Conservation (phyloP, 2,329 filamentous ascomycete genomes). For the Stromatinia cepivora region DNA sequence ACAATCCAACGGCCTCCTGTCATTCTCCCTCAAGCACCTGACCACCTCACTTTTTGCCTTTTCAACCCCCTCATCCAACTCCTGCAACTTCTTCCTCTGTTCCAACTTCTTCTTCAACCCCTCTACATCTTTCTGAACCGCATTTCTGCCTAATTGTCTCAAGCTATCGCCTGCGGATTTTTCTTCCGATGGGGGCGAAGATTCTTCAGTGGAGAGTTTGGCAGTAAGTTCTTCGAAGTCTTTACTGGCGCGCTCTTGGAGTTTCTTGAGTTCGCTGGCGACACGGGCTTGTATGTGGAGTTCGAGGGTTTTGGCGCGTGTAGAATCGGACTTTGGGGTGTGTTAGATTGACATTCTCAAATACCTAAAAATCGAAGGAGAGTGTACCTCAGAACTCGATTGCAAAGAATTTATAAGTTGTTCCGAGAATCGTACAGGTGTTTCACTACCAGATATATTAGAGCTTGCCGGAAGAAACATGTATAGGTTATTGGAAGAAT, state of each 20-base stretch:
- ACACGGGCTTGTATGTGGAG: constrained; percentile 87
- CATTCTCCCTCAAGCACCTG: constrained; percentile 78
- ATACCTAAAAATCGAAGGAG: background rate
- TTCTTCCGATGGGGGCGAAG: constrained; percentile 12
- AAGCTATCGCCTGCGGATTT: constrained; percentile 40
- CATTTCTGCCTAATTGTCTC: constrained; percentile 45
- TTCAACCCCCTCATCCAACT: constrained; percentile 70
- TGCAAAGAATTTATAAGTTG: constrained; percentile 82
- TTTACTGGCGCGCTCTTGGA: constrained; percentile 68
- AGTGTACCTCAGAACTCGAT: constrained; percentile 76
- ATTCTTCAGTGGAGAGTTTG: constrained; percentile 50
- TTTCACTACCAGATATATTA: constrained; percentile 48
- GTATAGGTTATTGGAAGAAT: constrained; percentile 2
- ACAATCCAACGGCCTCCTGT: constrained; percentile 87
- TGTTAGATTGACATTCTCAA: background rate
- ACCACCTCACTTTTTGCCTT: constrained; percentile 74
- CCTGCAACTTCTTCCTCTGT: constrained; percentile 63
- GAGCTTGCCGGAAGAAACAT: constrained; percentile 11
- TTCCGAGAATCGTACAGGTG: constrained; percentile 72
- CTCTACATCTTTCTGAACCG: constrained; percentile 60
- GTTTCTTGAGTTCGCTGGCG: constrained; percentile 76
- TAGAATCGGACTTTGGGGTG: constrained; percentile 72
- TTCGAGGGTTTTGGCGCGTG: constrained; percentile 79
- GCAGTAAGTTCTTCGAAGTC: constrained; percentile 69
- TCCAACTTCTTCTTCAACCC: constrained; percentile 60